Percentiles rank a stretch among this genome's conserved stretches.
These are phyloP conservation scores for Parafenestella ontariensis DNA, from an alignment of 2,329 filamentous ascomycete genomes.

Conservation along the genomic window DNA sequence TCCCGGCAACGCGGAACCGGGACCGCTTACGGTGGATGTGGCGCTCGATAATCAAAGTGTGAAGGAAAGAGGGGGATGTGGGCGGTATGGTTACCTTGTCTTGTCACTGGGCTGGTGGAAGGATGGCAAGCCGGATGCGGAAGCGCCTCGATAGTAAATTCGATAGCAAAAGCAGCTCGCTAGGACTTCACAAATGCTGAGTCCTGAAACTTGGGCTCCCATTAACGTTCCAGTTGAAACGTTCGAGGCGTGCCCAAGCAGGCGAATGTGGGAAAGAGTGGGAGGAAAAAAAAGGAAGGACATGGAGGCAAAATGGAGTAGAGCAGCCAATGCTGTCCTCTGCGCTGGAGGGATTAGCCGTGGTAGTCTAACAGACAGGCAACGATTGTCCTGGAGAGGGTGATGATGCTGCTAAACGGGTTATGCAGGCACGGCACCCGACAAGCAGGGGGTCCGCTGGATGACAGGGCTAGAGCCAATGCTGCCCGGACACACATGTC, in stretches of 20 bases:
- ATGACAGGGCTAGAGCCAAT: background rate
- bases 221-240: background rate
- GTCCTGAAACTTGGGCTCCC: background rate
- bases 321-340: background rate
- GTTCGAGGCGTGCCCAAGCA: background rate
- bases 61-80: background rate
- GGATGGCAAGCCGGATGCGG: background rate
- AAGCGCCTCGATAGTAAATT: background rate
- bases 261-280: background rate
- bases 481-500: background rate
- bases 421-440: conserved; percentile 1
- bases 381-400: background rate
- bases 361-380: conserved; percentile 1
- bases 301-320: background rate
- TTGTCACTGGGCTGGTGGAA: background rate
- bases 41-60: background rate
- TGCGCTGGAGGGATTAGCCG: background rate
- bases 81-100: too few relatives aligned
- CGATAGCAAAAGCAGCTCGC: background rate
- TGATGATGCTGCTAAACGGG: background rate
- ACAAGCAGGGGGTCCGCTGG: background rate
- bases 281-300: background rate
- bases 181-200: background rate
- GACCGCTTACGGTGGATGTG: background rate
- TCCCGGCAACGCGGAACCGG: conserved; percentile 1